phyloP scores from a whole-genome alignment of 805 yeast species.

The Priceomyces fermenticarens region DNA sequence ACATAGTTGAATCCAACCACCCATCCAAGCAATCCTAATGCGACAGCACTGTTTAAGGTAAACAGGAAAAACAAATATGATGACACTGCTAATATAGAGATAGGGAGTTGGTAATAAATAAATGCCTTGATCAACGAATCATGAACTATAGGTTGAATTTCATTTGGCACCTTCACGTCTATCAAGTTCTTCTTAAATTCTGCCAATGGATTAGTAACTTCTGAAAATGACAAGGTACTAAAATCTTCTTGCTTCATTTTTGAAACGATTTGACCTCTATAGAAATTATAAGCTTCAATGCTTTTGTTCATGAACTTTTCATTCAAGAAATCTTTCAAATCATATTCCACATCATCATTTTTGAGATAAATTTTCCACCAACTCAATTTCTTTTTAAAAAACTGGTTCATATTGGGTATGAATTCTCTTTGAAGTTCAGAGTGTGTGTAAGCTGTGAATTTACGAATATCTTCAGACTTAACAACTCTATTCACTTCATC shows the following conservation, averaged over 20 bases:
- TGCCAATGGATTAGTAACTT: slow-evolving; percentile 26
- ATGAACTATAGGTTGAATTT: slow-evolving; percentile 38
- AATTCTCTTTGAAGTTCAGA: slow-evolving; percentile 33
- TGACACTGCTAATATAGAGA: slow-evolving; percentile 25
- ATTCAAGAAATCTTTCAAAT: slow-evolving; percentile 36
- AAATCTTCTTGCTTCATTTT: slow-evolving; percentile 24
- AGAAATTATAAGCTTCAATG: slow-evolving; percentile 35
- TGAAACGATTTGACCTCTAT: slow-evolving; percentile 35
- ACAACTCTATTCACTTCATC: slow-evolving; percentile 17
- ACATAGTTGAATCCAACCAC: slow-evolving; percentile 41
- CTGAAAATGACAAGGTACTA: slow-evolving; percentile 14
- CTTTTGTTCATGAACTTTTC: slow-evolving; percentile 35
- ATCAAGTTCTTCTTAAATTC: slow-evolving; percentile 29
- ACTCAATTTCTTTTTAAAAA: slow-evolving; percentile 26
- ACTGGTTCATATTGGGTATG: slow-evolving; percentile 27
- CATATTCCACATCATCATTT: slow-evolving; percentile 43
- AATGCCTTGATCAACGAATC: slow-evolving; percentile 25
- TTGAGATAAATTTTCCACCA: slow-evolving; percentile 44
- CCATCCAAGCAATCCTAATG: slow-evolving; percentile 36
- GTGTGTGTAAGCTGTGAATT: slow-evolving; percentile 30
- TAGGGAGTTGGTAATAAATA: slow-evolving; percentile 36
- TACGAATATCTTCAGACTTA: slow-evolving; percentile 19
- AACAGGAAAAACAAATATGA: slow-evolving; percentile 34
- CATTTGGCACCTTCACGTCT: slow-evolving; percentile 22
- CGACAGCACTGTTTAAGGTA: slow-evolving; percentile 27